These are phyloP conservation scores for Voacanga thouarsii DNA, from an alignment of 257 asterid genomes.

Conservation along the genomic window DNA sequence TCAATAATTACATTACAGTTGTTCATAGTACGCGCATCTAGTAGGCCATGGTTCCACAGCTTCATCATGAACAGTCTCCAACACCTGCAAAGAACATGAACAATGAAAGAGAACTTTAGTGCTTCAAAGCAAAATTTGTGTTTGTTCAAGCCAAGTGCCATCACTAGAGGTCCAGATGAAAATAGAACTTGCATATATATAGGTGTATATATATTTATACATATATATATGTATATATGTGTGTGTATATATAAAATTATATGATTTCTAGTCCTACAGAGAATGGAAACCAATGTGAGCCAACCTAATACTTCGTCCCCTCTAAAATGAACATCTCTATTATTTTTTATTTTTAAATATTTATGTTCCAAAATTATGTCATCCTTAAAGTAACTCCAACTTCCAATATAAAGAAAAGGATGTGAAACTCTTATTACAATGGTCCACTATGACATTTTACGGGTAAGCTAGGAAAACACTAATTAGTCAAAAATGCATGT, in stretches of 20 bases:
- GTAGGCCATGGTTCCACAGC: slow-evolving; percentile 93
- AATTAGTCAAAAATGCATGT: not conserved
- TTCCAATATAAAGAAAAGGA: not conserved
- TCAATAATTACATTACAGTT: slow-evolving; percentile 54
- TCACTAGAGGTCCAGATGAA: not conserved
- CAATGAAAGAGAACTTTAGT: not conserved
- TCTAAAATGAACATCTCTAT: not conserved
- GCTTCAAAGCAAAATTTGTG: not conserved
- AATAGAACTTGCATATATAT: too few species aligned
- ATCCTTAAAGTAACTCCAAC: not conserved
- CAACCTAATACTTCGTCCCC: not conserved
- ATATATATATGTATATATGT: too few species aligned
- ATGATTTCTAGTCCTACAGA: not conserved
- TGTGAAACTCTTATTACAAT: not conserved
- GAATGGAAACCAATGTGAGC: not conserved
- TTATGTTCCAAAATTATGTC: not conserved
- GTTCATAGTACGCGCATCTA: slow-evolving; percentile 80
- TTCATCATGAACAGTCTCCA: slow-evolving; percentile 93
- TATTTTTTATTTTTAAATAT: too few species aligned
- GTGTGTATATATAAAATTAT: too few species aligned
- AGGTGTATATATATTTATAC: too few species aligned
- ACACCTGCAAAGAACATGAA: slow-evolving; percentile 52
- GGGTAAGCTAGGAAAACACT: not conserved
- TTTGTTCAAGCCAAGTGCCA: not conserved
- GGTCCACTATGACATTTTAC: not conserved